Percentiles rank a stretch among this genome's conserved stretches.
Conservation (phyloP, 306 rosid genomes). For the Lupinus albus region DNA sequence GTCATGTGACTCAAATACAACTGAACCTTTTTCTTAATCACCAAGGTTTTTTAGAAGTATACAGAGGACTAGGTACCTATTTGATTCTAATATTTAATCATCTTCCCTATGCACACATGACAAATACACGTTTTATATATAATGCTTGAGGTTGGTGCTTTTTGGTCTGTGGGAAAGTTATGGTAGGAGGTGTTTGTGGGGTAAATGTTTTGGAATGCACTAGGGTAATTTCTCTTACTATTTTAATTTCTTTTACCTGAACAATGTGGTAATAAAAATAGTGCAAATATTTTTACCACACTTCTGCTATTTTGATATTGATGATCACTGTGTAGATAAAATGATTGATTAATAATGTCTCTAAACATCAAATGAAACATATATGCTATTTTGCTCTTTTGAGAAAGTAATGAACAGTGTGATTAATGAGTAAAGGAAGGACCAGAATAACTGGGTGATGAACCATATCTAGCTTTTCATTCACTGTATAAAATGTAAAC, state of each 20-base stretch:
- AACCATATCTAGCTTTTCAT: constrained; percentile 20
- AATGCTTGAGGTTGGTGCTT: neutral
- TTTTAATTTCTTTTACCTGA: constrained; percentile 9
- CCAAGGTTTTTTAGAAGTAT: neutral
- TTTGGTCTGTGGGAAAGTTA: constrained; percentile 1
- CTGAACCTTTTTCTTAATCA: neutral
- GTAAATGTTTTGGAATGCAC: constrained; percentile 49
- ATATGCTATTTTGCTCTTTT: constrained; percentile 16
- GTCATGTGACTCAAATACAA: constrained; percentile 34
- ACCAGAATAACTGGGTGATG: constrained; percentile 26
- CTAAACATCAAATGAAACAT: no score
- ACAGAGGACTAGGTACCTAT: neutral
- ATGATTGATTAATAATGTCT: no score
- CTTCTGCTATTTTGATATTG: no score
- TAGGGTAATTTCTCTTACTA: neutral
- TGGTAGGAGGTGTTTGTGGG: constrained; percentile 12
- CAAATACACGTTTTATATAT: constrained; percentile 20
- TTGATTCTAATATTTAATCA: constrained; percentile 20
- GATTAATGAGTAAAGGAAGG: constrained; percentile 27
- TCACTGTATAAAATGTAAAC: constrained; percentile 22
- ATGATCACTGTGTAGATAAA: no score
- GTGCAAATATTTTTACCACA: no score
- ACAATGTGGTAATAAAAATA: neutral
- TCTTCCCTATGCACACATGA: constrained; percentile 8
- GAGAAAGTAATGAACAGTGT: constrained; percentile 25